Evolutionary conservation across 75 land plant species (phyloP), one percentile per base, ranked within the genome.

Genomic region (Selaginella moellendorffii): DNA sequence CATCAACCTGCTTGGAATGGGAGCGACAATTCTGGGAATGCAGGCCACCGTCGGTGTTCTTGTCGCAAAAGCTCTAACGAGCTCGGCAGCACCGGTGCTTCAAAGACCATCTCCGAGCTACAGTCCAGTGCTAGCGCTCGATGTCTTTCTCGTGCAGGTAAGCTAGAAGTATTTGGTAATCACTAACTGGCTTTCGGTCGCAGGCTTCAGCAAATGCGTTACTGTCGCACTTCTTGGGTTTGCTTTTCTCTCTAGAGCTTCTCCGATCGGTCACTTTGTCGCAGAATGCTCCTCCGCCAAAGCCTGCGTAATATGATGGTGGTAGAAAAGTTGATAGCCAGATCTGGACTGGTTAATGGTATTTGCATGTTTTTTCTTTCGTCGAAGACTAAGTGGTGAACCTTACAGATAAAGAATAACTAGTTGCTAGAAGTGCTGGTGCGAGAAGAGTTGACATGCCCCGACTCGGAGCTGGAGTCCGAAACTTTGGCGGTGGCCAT

Each of bases 101-200:
- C 96, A 95, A 70, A 89, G 89, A 28, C 61, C 82, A 14, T 54
- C 85, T 53, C 77, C 87, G 62, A 88, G 85, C 19, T 78, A 75
- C 69, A 89, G 84, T 65, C 99, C 99, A 9, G 96, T 95, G 30
- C 78, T 89, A 62, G 96, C 96, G n/a, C 85, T 95, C 65, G 99
- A 95, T 75, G 99, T 95, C 17, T 95, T 89, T 69, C 71, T 95
- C n/a, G 97, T 95, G 26, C 99, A 95, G 99, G 99, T 95, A 84
- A 27, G 2, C 46, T n/a, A n/a, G n/a, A n/a, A 36, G 14, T 14
- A 36, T 36, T 36, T 36, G 14, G 14, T 5, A 5, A 5, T 36
- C 46, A 5, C 46, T 36, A 5, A 5, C 46, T 36, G 10, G 5
- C 46, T 36, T 14, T 36, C 46, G 5, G 10, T 36, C 46, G 10